A percentile compares a stretch with the other conserved stretches of the same genome.
phyloP scores from a whole-genome alignment of 225 moss, liverwort and hornwort genomes.

The Bryoerythrophyllum caledonicum region DNA sequence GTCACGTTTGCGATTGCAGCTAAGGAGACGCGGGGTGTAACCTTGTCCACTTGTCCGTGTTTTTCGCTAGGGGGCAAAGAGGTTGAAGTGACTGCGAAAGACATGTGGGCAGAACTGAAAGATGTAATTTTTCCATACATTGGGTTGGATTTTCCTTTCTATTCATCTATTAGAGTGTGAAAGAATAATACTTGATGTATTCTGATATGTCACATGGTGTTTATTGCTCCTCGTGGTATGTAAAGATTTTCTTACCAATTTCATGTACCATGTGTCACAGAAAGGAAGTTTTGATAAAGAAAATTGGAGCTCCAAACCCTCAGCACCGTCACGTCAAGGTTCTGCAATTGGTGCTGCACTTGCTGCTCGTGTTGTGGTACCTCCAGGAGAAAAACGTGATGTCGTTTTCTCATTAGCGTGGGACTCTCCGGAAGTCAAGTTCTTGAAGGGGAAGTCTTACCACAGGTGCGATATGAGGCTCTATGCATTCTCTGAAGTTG shows the following conservation, averaged over 20 bases:
- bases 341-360: constrained; percentile 90
- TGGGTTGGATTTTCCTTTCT: not conserved
- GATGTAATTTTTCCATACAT: constrained; percentile 42
- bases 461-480: constrained; percentile 60
- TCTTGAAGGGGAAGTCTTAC: constrained; percentile 86
- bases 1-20: constrained; percentile 91
- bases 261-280: constrained; percentile 39
- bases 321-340: constrained; percentile 60
- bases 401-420: constrained; percentile 87
- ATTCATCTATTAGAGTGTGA: constrained; percentile 1
- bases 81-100: constrained; percentile 74
- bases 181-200: not conserved
- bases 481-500: not conserved
- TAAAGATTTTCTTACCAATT: not conserved
- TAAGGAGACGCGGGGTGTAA: constrained; percentile 79
- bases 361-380: constrained; percentile 72
- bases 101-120: constrained; percentile 84
- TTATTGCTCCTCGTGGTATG: constrained; percentile 9
- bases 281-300: constrained; percentile 63
- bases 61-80: constrained; percentile 75
- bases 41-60: constrained; percentile 80
- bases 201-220: constrained; percentile 1
- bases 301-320: constrained; percentile 60
- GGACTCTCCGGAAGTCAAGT: constrained; percentile 93
- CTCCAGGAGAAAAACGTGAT: constrained; percentile 83